These are phyloP conservation scores for Trichoderma sp. DNA, from an alignment of 2,329 filamentous ascomycete genomes.

Conservation along the genomic window DNA sequence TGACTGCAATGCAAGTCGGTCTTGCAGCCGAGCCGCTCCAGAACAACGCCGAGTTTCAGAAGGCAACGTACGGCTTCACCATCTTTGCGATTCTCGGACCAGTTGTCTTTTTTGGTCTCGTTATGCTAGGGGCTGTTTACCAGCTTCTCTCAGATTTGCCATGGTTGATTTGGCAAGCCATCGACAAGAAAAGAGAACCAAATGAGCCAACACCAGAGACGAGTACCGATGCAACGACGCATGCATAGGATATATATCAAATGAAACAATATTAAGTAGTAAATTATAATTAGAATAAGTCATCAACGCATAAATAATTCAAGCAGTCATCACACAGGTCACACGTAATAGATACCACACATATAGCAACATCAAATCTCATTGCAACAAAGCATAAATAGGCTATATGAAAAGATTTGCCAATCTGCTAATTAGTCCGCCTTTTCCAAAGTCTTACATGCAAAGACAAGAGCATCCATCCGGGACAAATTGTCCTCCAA, in stretches of 20 bases:
- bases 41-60: not conserved
- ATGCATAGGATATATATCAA: not conserved
- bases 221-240: not conserved
- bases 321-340: not conserved
- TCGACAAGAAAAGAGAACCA: not conserved
- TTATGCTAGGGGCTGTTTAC: not conserved
- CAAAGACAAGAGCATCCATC: not conserved
- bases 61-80: not conserved
- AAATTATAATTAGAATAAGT: not conserved
- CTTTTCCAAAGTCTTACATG: constrained; percentile 7
- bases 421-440: constrained; percentile 18
- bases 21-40: not conserved
- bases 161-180: not conserved
- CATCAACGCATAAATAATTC: not conserved
- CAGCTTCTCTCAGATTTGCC: not conserved
- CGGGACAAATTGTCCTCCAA: not conserved
- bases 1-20: not conserved
- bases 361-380: not conserved
- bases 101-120: not conserved
- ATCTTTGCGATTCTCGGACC: not conserved
- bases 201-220: not conserved
- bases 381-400: not conserved
- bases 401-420: not conserved
- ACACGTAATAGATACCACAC: not conserved
- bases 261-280: not conserved